These are phyloP conservation scores for Odonthalia washingtoniensis DNA, from an alignment of 31 red algal species.

Conservation along the genomic window DNA sequence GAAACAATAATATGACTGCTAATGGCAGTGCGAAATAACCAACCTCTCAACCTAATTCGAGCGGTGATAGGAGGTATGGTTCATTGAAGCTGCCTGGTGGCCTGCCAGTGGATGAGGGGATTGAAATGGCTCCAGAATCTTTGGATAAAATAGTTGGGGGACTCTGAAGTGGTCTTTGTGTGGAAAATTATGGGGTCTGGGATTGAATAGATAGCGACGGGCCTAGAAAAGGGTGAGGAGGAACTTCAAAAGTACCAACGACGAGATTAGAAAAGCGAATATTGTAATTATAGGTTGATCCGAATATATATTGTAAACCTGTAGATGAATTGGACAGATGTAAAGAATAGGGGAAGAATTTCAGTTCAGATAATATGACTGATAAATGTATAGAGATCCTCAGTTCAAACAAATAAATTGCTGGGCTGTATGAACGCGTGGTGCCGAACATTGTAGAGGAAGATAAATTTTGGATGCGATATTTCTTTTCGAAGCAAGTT, in stretches of 20 bases:
- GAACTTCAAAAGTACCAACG: conserved; percentile 42
- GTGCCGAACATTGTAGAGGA: conserved; percentile 74
- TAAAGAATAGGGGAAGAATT: conserved; percentile 64
- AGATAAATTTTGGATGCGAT: conserved; percentile 81
- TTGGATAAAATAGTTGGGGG: conserved; percentile 44
- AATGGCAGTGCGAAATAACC: not conserved
- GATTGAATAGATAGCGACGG: conserved; percentile 35
- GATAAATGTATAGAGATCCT: conserved; percentile 65
- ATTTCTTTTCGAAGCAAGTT: conserved; percentile 67
- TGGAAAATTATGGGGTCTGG: conserved; percentile 15
- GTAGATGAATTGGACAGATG: conserved; percentile 57
- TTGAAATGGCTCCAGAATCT: not conserved
- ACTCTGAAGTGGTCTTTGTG: conserved; percentile 42
- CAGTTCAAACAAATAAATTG: conserved; percentile 53
- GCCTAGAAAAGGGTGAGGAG: conserved; percentile 13
- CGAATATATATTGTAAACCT: conserved; percentile 72
- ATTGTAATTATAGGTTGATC: conserved; percentile 63
- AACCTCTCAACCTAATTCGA: conserved; percentile 14
- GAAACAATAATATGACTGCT: not conserved
- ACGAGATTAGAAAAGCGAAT: conserved; percentile 74
- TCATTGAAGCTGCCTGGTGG: conserved; percentile 28
- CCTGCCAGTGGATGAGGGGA: conserved; percentile 35
- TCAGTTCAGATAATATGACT: conserved; percentile 53
- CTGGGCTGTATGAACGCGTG: conserved; percentile 74
- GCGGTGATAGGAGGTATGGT: conserved; percentile 21